Evolutionary conservation across 1,284 basidiomycete species (phyloP), one percentile per base, ranked within the genome.

Genomic region (Ceratobasidium sp.): DNA sequence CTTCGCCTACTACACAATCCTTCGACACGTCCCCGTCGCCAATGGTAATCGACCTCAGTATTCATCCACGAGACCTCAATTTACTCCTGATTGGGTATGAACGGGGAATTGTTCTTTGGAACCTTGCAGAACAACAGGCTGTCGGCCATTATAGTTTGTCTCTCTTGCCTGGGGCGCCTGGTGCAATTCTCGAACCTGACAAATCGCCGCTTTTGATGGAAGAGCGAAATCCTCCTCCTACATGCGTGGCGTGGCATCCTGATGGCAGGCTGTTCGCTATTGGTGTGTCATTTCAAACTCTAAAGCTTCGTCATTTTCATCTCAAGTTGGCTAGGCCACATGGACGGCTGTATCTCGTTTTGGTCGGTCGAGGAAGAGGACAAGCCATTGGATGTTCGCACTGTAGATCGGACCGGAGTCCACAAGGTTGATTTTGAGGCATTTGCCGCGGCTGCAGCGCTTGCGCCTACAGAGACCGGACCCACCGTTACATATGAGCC

Each of bases 331-430:
- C 86, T 17, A 45, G 91, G 92, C 1, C 87, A 96, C 76, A 83
- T 86, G n/a, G 94, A 98, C 77, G 94, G 94, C 8, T 89, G 87
- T 56, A 84, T 98, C 53, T 86, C 91, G 3, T 93, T 96, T 77
- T 96, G 94, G 91, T 88, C 90, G 0, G 81, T 90, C 3, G 87
- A 91, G 50, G 92, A 96, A 72, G 86, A 91, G 73, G 88, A 91
- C 72, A 86, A 87, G 70, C 94, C 94, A 0, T 79, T 97, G 31
- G 82, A 89, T 73, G 91, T 94, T 7, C 84, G 91, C 50, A 94
- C 92, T 0, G 77, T 94, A 22, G 84, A 87, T 45, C 38, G 79
- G 80, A 42, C 70, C 17, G 62, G 62, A 13, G 62, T 65, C 22
- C 62, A 65, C 34, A 65, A 65, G 27, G 62, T 65, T 53, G 77